Evolutionary conservation across 176 grass and related monocot genomes (phyloP), one percentile per base, ranked within the genome.

Genomic region (Oryza officinalis): DNA sequence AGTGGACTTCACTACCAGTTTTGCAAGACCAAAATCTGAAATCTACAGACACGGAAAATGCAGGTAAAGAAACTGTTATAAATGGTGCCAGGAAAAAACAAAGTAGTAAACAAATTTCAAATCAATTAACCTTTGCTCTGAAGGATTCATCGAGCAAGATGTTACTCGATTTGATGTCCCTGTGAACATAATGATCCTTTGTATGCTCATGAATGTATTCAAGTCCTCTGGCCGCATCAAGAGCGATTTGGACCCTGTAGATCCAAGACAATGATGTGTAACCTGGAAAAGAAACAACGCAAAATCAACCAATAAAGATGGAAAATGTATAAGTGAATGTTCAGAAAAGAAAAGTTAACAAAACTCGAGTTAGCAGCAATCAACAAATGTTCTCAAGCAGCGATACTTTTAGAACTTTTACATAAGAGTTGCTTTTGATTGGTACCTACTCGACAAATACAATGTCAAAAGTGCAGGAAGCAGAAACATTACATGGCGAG

Each of bases 161-260:
- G 79, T 99, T 96, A 87, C 96, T 99, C 59, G 96, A 92, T 87
- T 99, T 99, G 46, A 99, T 99, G 68, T 99, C 96, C 87, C 96
- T 88, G 83, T 99, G 93, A 89, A 99, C 91, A 89, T 99, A 99
- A 87, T 99, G 96, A 83, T 96, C 87, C 78, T 93, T 99, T 80
- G 96, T 99, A 68, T 99, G 96, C 85, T 99, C 96, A 35, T 99
- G 96, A 92, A 99, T 99, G 87, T 99, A 99, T 83, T 99, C 96
- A 4, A 99, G 86, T 83, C 96, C 96, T 96, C 96, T 94, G 61
- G 96, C 91, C 30, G 91, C 89, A 94, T 99, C 96, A 74, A 99
- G 89, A 81, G 96, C 89, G 47, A 99, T 92, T 87, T 99, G 96
- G 78, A 99, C 87, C 81, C 96, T 92, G 79, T 80, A 96, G 74